phyloP scores from a whole-genome alignment of 352 stramenopile species.

The Elongisporangium senticosum region DNA sequence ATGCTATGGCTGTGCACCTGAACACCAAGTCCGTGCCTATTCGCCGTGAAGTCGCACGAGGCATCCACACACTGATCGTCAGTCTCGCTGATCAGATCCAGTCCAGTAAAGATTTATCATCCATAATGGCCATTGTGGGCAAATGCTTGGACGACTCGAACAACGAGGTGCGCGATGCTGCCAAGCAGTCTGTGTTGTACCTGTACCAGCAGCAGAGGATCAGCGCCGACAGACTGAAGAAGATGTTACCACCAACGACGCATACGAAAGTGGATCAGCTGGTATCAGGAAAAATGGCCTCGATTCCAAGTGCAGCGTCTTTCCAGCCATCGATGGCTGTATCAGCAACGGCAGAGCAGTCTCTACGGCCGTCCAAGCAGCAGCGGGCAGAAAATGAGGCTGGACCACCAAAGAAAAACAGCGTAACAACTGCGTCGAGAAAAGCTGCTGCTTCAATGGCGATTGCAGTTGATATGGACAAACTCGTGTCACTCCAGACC shows the following conservation, averaged over 20 bases:
- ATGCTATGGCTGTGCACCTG: conserved; percentile 31
- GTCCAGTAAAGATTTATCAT: conserved; percentile 29
- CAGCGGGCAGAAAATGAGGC: background rate
- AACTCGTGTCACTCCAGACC: conserved; percentile 30
- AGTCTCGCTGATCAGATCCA: conserved; percentile 26
- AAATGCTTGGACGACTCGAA: conserved; percentile 69
- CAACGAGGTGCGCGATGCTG: conserved; percentile 66
- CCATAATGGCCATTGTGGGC: conserved; percentile 40
- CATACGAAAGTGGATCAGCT: conserved; percentile 49
- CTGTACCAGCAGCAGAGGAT: conserved; percentile 33
- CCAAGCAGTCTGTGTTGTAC: conserved; percentile 58
- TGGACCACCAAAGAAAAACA: background rate
- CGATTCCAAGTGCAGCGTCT: conserved; percentile 9
- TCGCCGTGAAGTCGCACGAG: conserved; percentile 52
- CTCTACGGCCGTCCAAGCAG: background rate
- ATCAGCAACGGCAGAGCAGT: background rate
- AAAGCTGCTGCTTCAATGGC: background rate
- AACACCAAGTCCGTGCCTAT: conserved; percentile 45
- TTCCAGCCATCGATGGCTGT: background rate
- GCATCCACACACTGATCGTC: conserved; percentile 44
- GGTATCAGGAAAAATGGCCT: conserved; percentile 19
- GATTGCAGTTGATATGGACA: conserved; percentile 24
- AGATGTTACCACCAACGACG: conserved; percentile 31
- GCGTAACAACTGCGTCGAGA: background rate
- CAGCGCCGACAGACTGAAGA: conserved; percentile 44